phyloP scores from a whole-genome alignment of 257 asterid genomes.

The Solanum clarkiae region DNA sequence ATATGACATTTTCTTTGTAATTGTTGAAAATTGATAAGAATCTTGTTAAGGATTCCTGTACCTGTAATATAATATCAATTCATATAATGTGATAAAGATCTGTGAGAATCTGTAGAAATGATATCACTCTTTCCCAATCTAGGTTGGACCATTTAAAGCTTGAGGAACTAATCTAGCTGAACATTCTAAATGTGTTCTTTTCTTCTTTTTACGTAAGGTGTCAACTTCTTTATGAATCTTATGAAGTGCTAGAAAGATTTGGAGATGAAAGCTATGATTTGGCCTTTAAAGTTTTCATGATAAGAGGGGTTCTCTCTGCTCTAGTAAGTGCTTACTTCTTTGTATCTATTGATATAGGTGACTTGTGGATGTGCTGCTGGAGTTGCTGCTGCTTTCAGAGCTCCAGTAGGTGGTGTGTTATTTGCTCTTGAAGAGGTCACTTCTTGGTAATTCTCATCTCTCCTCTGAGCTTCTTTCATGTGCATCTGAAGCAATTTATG shows the following conservation, averaged over 20 bases:
- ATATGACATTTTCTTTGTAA: not conserved
- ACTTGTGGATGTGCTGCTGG: conserved; percentile 99
- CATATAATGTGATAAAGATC: not conserved
- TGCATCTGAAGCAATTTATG: not conserved
- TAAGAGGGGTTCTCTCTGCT: conserved; percentile 20
- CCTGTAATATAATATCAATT: not conserved
- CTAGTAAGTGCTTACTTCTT: conserved; percentile 22
- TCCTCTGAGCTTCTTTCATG: not conserved
- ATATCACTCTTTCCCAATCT: not conserved
- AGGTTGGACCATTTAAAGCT: not conserved
- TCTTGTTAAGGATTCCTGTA: not conserved
- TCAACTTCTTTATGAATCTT: not conserved
- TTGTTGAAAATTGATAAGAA: not conserved
- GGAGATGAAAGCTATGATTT: not conserved
- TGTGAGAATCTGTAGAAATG: not conserved
- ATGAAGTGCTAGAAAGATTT: not conserved
- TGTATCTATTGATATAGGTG: conserved; percentile 58
- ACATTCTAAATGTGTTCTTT: not conserved
- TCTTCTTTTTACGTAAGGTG: not conserved
- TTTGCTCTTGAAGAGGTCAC: conserved; percentile 99
- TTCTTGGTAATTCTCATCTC: conserved; percentile 56
- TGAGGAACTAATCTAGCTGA: not conserved
- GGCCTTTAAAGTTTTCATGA: conserved; percentile 5
- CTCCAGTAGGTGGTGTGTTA: conserved; percentile 99
- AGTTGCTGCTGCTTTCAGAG: conserved; percentile 99